phyloP scores from a whole-genome alignment of 2,329 filamentous ascomycete species.

The Periglandula ipomoeae region DNA sequence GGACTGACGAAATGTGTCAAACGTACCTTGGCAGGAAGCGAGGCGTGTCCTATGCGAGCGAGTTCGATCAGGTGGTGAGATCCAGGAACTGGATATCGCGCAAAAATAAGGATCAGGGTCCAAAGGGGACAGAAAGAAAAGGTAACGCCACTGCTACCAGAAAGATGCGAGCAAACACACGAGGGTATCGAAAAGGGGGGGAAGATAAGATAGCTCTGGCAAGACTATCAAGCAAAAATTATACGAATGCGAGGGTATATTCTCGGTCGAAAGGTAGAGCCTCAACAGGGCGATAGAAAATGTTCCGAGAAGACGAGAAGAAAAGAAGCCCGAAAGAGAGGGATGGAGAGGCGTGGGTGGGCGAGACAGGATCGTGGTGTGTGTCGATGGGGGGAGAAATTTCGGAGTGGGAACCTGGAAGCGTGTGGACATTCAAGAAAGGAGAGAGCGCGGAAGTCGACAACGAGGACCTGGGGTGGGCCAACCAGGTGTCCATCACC shows the following conservation, averaged over 20 bases:
- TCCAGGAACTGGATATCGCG: neutral
- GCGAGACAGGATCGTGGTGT: slow-evolving; percentile 11
- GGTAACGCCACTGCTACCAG: slow-evolving; percentile 10
- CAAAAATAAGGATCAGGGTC: slow-evolving; percentile 4
- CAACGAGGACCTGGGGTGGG: slow-evolving; percentile 7
- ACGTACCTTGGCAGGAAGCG: slow-evolving; percentile 1
- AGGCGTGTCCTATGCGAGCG: neutral
- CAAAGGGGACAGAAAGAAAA: slow-evolving; percentile 4
- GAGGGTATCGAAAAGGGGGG: slow-evolving; percentile 11
- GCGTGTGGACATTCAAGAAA: slow-evolving; percentile 9
- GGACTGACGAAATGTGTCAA: neutral
- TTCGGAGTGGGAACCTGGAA: slow-evolving; percentile 12
- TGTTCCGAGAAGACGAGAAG: neutral
- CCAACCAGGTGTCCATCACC: slow-evolving; percentile 7
- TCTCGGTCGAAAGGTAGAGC: slow-evolving; percentile 4
- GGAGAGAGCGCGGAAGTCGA: slow-evolving; percentile 11
- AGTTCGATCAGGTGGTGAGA: neutral
- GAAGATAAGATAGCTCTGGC: neutral
- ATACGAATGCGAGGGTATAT: neutral
- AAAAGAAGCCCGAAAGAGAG: slow-evolving; percentile 8
- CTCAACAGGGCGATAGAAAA: slow-evolving; percentile 3
- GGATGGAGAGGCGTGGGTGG: slow-evolving; percentile 10
- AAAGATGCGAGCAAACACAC: slow-evolving; percentile 10
- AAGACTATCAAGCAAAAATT: slow-evolving; percentile 4
- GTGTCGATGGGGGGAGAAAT: slow-evolving; percentile 11